These are phyloP conservation scores for Talaromyces sp. DNA, from an alignment of 2,329 filamentous ascomycete species.

Conservation along the genomic window DNA sequence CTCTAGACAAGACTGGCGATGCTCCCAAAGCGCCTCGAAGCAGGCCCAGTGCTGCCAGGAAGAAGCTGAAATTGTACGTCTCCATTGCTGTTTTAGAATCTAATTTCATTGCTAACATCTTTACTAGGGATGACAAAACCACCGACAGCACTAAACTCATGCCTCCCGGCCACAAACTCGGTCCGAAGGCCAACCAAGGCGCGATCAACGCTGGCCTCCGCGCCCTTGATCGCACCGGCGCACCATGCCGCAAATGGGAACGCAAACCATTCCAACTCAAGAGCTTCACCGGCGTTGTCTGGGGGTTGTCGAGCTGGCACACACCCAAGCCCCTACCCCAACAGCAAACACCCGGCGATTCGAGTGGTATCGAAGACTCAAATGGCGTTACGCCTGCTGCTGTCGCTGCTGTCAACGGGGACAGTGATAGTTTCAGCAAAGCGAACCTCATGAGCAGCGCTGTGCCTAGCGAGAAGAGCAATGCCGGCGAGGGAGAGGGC, in stretches of 20 bases:
- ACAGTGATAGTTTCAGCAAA: constrained; percentile 56
- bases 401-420: constrained; percentile 21
- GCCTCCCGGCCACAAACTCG: constrained; percentile 69
- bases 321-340: constrained; percentile 49
- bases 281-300: constrained; percentile 84
- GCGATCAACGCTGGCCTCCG: constrained; percentile 96
- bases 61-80: constrained; percentile 86
- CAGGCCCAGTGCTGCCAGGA: constrained; percentile 86
- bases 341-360: constrained; percentile 15
- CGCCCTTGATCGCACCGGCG: constrained; percentile 85
- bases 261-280: constrained; percentile 79
- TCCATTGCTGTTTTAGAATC: background rate
- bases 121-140: constrained; percentile 50
- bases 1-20: constrained; percentile 54
- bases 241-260: constrained; percentile 88
- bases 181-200: constrained; percentile 93
- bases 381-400: constrained; percentile 51
- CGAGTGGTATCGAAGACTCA: constrained; percentile 60
- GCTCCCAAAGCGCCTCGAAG: constrained; percentile 65
- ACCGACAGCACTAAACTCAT: constrained; percentile 41
- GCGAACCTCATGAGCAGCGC: constrained; percentile 57
- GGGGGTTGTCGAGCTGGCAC: constrained; percentile 80
- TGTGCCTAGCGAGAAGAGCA: constrained; percentile 59
- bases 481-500: constrained; percentile 45
- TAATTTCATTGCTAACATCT: background rate